Evolutionary conservation across 176 grass and related monocot species (phyloP), one percentile per base, ranked within the genome.

Genomic region (Phyllostachys edulis): DNA sequence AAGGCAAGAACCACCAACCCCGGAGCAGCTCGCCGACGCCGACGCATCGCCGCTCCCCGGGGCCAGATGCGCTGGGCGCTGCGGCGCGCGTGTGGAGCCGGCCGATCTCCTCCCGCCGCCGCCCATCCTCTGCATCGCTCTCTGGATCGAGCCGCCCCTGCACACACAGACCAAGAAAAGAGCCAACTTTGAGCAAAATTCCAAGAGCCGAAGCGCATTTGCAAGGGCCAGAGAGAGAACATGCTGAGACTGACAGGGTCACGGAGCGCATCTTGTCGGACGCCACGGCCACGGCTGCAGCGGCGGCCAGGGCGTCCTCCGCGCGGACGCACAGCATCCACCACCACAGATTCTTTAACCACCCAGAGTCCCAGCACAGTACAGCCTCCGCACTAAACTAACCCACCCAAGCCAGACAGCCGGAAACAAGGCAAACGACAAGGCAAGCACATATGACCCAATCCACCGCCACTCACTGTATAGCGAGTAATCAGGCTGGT

Each of bases 131-230:
- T 87, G 89, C 90, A 96, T 90, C 57, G 81, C 89, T 77, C 75
- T 91, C 69, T 92, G 93, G 78, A 99, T 89, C 83, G 91, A 89
- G 6, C 86, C 90, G 63, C 88, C 91, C 77, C 96, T 98, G 85
- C 90, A 84, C 85, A n/a, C 70, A 44, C 69, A 42, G 23, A 44
- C 39, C 29, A 32, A 75, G 49, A 59, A 46, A 75, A 20, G 69
- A 83, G 49, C 16, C 63, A 83, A 27, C 51, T 69, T 41, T 87
- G 74, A 79, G 51, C 69, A 67, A 9, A 29, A 17, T 13, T 14
- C 52, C 24, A 45, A 42, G 7, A 50, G 38, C 46, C 27, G 51
- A 61, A 27, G 51, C 42, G 24, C 6, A 55, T n/a, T 45, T 70
- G 84, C 75, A 79, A 27, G 51, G 73, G 8, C 18, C 77, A 24